Evolutionary conservation across 1,139 yeast genomes (phyloP), one percentile per base, ranked within the genome.

Genomic region (Nadsonia starkeyi-henricii): DNA sequence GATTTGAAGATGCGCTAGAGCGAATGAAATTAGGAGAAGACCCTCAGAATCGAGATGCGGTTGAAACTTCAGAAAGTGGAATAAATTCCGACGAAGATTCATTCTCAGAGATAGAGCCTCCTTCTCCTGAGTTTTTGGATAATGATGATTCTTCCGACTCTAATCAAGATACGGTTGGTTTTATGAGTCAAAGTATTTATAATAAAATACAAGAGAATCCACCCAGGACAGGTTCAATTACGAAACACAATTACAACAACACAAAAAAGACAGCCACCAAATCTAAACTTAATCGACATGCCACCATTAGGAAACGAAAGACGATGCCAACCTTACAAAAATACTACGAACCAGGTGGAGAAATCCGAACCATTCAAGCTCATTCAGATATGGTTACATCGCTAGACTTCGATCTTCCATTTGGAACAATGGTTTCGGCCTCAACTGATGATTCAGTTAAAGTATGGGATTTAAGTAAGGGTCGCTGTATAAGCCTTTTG

Each of bases 361-460:
- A 64, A 43, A 78, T 81, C 44, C 62, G 68, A 42, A 62, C 69
- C n/a, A 65, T 78, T 42, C 59, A 68, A n/a, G 79, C 80, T 0
- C 84, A 79, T 55, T 65, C 68, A 2, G 77, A 72, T 45, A 54
- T 72, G 2, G 67, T 81, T 21, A 72, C 76, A 1, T 70, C 77
- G 39, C 59, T 81, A 50, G 86, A 78, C 55, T 79, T 81, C 60
- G 85, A 81, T 58, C 68, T 73, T 42, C 88, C 88, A 15, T 81
- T 79, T 62, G 86, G 86, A 1, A 77, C 78, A 1, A 60, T 81
- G 63, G 91, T 88, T 2, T 76, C 91, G 15, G 88, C 96, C 0
- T 77, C 88, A 3, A 68, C 79, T 57, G 95, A 86, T 63, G 85
- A 81, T 61, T 79, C 86, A 1, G 84, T 86, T 9, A 75, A 84